Conservation (phyloP, 2,329 filamentous ascomycete genomes). For the Sporothrix protearum region DNA sequence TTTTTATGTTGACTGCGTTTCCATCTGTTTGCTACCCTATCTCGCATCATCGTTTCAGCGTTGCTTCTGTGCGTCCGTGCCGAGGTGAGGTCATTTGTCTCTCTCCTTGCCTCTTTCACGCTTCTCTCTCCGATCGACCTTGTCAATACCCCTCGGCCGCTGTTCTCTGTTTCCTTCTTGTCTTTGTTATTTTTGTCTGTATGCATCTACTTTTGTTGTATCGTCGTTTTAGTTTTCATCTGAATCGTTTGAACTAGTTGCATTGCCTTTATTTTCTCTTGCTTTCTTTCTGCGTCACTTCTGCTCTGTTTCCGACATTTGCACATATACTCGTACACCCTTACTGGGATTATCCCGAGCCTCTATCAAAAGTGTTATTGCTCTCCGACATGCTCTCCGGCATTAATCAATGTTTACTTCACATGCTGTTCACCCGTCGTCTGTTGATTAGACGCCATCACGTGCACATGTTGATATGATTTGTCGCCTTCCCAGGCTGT, state of each 20-base stretch:
- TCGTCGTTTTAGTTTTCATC: not conserved
- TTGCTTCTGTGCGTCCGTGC: not conserved
- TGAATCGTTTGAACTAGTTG: not conserved
- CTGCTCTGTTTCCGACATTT: too few relatives aligned
- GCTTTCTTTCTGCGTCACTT: too few relatives aligned
- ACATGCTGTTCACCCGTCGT: not conserved
- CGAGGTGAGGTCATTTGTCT: not conserved
- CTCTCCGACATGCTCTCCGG: too few relatives aligned
- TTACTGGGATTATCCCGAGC: not conserved
- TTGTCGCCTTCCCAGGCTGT: not conserved
- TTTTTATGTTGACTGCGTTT: not conserved
- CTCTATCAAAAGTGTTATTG: not conserved
- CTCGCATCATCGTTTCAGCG: slow-evolving; percentile 3
- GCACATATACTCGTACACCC: too few relatives aligned
- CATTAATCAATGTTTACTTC: not conserved
- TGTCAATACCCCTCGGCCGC: slow-evolving; percentile 13
- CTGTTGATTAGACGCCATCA: not conserved
- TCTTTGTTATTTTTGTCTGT: not conserved
- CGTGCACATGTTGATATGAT: not conserved
- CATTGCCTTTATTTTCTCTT: not conserved
- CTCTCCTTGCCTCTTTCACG: not conserved
- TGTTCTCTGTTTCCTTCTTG: not conserved
- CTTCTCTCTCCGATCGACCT: not conserved
- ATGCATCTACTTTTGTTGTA: not conserved
- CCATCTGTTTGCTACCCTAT: too few relatives aligned